These are phyloP conservation scores for Xanthoparmelia taractica DNA, from an alignment of 495 filamentous ascomycete species.

Conservation along the genomic window DNA sequence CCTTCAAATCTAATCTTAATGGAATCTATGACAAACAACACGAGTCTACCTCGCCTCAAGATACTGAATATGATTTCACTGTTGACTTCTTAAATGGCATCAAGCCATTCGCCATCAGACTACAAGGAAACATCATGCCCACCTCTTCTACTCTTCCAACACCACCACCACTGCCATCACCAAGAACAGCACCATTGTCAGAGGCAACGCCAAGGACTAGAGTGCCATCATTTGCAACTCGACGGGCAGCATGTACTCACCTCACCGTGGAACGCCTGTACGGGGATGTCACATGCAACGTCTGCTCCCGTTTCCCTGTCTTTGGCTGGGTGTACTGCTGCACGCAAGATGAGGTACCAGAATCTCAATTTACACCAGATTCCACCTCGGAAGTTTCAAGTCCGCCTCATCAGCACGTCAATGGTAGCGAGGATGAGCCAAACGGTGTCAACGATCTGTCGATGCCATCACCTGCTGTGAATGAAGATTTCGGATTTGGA, in stretches of 20 bases:
- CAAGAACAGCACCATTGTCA: background rate
- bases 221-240: constrained; percentile 21
- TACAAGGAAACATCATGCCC: constrained; percentile 17
- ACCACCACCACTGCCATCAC: background rate
- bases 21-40: background rate
- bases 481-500: background rate
- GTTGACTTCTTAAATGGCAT: constrained; percentile 16
- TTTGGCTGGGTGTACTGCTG: constrained; percentile 64
- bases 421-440: constrained; percentile 8
- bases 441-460: constrained; percentile 7
- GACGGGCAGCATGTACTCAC: constrained; percentile 47
- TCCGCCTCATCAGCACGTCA: constrained; percentile 4
- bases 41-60: background rate
- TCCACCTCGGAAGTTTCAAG: constrained; percentile 15
- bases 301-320: constrained; percentile 41
- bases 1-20: background rate
- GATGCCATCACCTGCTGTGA: background rate
- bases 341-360: constrained; percentile 43
- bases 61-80: constrained; percentile 4
- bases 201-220: background rate
- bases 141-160: background rate
- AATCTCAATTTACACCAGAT: background rate
- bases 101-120: constrained; percentile 14
- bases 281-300: constrained; percentile 39
- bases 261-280: constrained; percentile 52